Conservation (phyloP, 2,329 filamentous ascomycete genomes). For the Daldinia sp. region DNA sequence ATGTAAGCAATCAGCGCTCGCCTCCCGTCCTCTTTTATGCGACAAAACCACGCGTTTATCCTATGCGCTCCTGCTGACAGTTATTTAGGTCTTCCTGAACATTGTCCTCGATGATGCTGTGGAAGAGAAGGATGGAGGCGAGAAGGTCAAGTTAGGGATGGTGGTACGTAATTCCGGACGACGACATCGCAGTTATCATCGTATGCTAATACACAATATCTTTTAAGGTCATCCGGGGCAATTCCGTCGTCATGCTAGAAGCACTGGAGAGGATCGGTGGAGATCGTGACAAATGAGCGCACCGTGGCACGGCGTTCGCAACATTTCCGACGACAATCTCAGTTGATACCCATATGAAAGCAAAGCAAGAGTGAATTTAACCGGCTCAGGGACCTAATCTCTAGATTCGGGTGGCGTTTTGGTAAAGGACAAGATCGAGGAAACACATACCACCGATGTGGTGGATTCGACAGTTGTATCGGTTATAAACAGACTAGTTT, state of each 20-base stretch:
- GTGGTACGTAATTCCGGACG: slow-evolving; percentile 71
- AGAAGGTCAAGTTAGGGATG: slow-evolving; percentile 92
- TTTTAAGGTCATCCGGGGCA: slow-evolving; percentile 87
- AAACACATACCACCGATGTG: slow-evolving; percentile 1
- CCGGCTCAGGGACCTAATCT: slow-evolving; percentile 11
- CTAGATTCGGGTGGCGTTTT: slow-evolving; percentile 24
- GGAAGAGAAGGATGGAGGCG: slow-evolving; percentile 91
- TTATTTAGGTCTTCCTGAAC: slow-evolving; percentile 89
- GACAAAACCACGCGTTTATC: background rate
- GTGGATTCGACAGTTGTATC: slow-evolving; percentile 4
- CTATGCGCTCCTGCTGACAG: slow-evolving; percentile 37
- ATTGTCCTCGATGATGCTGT: slow-evolving; percentile 97
- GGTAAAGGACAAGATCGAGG: slow-evolving; percentile 23
- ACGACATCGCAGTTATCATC: background rate
- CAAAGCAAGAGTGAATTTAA: slow-evolving; percentile 17
- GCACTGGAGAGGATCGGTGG: slow-evolving; percentile 77
- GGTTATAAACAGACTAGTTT: slow-evolving; percentile 8
- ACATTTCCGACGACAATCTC: slow-evolving; percentile 25
- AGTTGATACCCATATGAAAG: slow-evolving; percentile 40
- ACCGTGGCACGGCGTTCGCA: slow-evolving; percentile 17
- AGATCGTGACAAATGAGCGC: slow-evolving; percentile 58
- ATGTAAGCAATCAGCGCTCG: slow-evolving; percentile 71
- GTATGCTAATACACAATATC: slow-evolving; percentile 45
- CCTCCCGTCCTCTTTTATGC: background rate
- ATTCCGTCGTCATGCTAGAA: slow-evolving; percentile 98